Evolutionary conservation across 2,329 filamentous ascomycete genomes (phyloP).

Genomic region (Paecilomyces niveus): DNA sequence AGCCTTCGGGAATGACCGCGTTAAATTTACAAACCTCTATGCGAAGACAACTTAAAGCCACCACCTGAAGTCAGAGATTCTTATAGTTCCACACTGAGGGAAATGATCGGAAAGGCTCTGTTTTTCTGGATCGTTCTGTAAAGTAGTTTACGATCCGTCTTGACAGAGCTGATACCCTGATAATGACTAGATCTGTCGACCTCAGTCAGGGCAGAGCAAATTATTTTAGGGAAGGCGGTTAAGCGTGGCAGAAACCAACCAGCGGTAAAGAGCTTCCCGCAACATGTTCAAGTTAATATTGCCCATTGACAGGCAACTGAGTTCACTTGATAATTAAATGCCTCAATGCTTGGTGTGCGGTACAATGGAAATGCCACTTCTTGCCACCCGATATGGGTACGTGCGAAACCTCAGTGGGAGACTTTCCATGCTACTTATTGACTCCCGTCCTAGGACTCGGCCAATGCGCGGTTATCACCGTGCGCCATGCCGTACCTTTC

Average conservation of each 20-base stretch:
- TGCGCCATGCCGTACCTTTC: conserved; percentile 29
- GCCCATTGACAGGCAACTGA: neutral
- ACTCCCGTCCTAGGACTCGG: conserved; percentile 24
- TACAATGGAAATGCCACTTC: neutral
- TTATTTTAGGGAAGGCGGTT: neutral
- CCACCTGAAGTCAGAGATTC: neutral
- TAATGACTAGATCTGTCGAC: neutral
- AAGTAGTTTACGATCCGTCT: neutral
- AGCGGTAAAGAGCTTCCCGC: neutral
- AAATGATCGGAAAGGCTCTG: neutral
- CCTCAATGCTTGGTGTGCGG: neutral
- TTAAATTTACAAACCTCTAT: neutral
- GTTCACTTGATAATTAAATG: neutral
- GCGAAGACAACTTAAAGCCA: neutral
- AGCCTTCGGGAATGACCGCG: neutral
- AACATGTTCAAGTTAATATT: neutral
- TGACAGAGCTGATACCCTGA: neutral
- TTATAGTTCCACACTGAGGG: no score
- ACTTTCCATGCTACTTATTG: neutral
- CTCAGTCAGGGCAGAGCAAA: no score
- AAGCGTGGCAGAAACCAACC: neutral
- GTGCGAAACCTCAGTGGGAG: neutral
- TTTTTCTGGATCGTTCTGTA: neutral
- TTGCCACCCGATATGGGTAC: conserved; percentile 10
- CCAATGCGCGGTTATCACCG: conserved; percentile 25